Conservation (phyloP, 441 rosid genomes). For the Mallotus japonicus region DNA sequence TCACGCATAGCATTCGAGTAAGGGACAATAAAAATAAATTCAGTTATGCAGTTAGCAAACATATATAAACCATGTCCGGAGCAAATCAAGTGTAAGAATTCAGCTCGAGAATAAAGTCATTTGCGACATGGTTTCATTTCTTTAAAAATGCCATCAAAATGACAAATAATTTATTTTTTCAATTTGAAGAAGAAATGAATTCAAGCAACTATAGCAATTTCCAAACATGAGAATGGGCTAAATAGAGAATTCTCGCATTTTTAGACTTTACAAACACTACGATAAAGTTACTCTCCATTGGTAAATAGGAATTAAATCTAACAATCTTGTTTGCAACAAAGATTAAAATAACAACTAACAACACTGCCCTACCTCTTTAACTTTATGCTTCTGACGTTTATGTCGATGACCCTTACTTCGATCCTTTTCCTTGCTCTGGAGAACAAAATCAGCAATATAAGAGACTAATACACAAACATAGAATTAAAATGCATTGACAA, state of each 20-base stretch:
- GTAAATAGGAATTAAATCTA: background rate
- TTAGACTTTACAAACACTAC: too few species aligned
- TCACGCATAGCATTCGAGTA: background rate
- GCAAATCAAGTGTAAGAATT: background rate
- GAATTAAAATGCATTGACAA: slow-evolving; percentile 3
- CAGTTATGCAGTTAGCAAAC: too few species aligned
- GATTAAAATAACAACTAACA: background rate
- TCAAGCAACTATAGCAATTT: too few species aligned
- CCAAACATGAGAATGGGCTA: too few species aligned
- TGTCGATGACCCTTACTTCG: slow-evolving; percentile 65
- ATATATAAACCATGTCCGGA: background rate
- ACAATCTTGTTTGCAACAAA: background rate
- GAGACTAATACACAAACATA: slow-evolving; percentile 13
- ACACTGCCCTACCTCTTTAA: slow-evolving; percentile 61
- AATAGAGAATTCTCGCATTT: too few species aligned
- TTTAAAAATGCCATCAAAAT: background rate
- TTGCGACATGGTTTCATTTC: background rate
- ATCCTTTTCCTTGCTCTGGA: slow-evolving; percentile 72
- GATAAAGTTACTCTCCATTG: too few species aligned
- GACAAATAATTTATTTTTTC: too few species aligned
- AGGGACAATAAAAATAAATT: background rate
- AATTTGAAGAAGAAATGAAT: too few species aligned
- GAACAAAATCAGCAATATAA: slow-evolving; percentile 16
- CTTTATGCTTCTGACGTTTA: slow-evolving; percentile 67
- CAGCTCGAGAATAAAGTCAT: background rate